Base-by-base conservation (phyloP, 1,284 basidiomycete species). In the Megacollybia platyphylla region DNA sequence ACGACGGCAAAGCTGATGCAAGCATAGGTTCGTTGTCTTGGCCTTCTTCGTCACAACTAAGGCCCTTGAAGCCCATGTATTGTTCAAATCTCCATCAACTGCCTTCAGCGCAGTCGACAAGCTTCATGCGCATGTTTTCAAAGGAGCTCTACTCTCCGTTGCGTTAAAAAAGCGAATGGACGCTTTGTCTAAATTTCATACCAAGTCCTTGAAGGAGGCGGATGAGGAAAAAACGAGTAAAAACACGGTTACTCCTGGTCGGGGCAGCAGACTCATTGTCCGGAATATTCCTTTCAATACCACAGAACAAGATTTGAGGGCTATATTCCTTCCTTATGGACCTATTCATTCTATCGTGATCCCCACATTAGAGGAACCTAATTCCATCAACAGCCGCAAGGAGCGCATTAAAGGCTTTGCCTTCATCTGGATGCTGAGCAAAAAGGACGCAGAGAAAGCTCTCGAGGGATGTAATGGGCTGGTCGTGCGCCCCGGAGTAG, bases 41-140 rank as follows among this genome's bases (percentile, higher is more conserved):
- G 11, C 8, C 43, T 15, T 15, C 27, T 44, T 27, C n/a, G 51
- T 24, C 24, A 13, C 28, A 35, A 15, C 11, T 51, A 24, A 42
- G 17, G 2, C 13, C 24, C 29, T 26, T 36, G 10, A 46, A 77
- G 92, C 91, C 2, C 71, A 88, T 52, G 77, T 87, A 35, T 54
- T 91, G 26, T 96, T 94, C 60, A 63, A 71, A 1, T 79, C 76
- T 0, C 80, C 91, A 7, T 68, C 70, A 4, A 66, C 76, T 43
- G 90, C 92, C 0, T 69, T 75, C 40, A 76, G 80, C 15, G 86
- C 86, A 1, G 74, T 89, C 26, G 67, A 64, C 45, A 92, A 90
- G 62, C 76, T 98, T 1, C 90, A 98, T 57, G 89, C 89, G 0
- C 91, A 96, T 57, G 81, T 92, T 34, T 97, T 86, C 73, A 96